A percentile compares a stretch with the other conserved stretches of the same genome.
phyloP scores from a whole-genome alignment of 108 stramenopile species.

The Mediolabrus comicus region DNA sequence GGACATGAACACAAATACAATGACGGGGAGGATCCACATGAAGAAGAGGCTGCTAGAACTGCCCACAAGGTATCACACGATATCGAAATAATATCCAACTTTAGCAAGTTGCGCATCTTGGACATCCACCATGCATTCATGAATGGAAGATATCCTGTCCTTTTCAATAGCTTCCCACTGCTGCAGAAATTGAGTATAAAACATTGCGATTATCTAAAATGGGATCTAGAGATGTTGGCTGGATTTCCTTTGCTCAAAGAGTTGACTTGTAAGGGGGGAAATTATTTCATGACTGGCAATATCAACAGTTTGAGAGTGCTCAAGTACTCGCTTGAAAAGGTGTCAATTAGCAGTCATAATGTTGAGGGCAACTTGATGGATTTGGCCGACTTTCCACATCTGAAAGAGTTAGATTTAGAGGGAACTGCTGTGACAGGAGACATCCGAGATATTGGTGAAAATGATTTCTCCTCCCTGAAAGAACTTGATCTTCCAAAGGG shows the following conservation, averaged over 20 bases:
- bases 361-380: constrained; percentile 2
- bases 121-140: too few species aligned
- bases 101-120: background rate
- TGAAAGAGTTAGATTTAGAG: background rate
- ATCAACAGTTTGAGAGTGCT: background rate
- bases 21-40: too few species aligned
- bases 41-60: too few species aligned
- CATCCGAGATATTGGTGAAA: constrained; percentile 1
- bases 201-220: too few species aligned
- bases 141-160: too few species aligned
- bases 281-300: background rate
- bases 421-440: background rate
- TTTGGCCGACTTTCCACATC: background rate
- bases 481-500: background rate
- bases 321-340: background rate
- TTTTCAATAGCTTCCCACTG: too few species aligned
- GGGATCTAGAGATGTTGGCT: constrained; percentile 3
- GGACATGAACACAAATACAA: too few species aligned
- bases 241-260: constrained; percentile 8
- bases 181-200: too few species aligned
- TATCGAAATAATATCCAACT: background rate
- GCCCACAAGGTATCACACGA: background rate
- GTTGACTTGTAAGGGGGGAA: background rate
- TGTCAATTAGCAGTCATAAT: background rate
- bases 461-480: background rate